A percentile compares a stretch with the other conserved stretches of the same genome.
Conservation (phyloP, 805 yeast species). For the Limtongozyma cylindracea region DNA sequence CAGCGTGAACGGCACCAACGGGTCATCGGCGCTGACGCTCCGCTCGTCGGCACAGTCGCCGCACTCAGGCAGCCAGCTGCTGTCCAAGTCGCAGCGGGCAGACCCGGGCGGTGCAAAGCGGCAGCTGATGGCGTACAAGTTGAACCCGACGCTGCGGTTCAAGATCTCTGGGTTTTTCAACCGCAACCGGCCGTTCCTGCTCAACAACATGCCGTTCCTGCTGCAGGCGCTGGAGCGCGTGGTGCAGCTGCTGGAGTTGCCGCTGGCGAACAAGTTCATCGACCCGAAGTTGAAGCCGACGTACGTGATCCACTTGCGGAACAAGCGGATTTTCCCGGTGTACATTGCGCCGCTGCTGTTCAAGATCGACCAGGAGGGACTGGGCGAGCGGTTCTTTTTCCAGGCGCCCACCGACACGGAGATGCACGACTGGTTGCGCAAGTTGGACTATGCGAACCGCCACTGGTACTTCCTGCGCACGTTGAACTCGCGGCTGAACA, state of each 20-base stretch:
- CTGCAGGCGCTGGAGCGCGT: slow-evolving; percentile 24
- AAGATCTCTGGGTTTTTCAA: slow-evolving; percentile 31
- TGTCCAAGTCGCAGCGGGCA: too few relatives aligned
- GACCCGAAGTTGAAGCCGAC: too few relatives aligned
- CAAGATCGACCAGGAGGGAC: slow-evolving; percentile 17
- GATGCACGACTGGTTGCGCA: slow-evolving; percentile 48
- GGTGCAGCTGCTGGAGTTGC: slow-evolving; percentile 21
- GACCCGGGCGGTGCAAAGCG: too few relatives aligned
- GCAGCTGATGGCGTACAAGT: slow-evolving; percentile 14
- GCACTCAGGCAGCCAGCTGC: too few relatives aligned
- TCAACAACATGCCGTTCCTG: slow-evolving; percentile 18
- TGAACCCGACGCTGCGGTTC: slow-evolving; percentile 14
- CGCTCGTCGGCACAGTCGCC: too few relatives aligned
- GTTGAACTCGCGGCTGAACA: slow-evolving; percentile 6
- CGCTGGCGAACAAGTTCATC: slow-evolving; percentile 16
- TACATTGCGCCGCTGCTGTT: slow-evolving; percentile 21
- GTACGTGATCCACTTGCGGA: slow-evolving; percentile 18
- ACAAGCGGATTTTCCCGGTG: slow-evolving; percentile 21
- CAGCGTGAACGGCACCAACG: too few relatives aligned
- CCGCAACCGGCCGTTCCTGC: too few relatives aligned
- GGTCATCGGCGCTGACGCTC: too few relatives aligned
- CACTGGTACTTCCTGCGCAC: slow-evolving; percentile 27
- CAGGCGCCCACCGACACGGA: slow-evolving; percentile 42
- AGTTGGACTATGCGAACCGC: slow-evolving; percentile 17
- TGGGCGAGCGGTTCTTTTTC: slow-evolving; percentile 28